Evolutionary conservation across 2,329 filamentous ascomycete genomes (phyloP), one percentile per base, ranked within the genome.

Genomic region (Helotiales sp.): DNA sequence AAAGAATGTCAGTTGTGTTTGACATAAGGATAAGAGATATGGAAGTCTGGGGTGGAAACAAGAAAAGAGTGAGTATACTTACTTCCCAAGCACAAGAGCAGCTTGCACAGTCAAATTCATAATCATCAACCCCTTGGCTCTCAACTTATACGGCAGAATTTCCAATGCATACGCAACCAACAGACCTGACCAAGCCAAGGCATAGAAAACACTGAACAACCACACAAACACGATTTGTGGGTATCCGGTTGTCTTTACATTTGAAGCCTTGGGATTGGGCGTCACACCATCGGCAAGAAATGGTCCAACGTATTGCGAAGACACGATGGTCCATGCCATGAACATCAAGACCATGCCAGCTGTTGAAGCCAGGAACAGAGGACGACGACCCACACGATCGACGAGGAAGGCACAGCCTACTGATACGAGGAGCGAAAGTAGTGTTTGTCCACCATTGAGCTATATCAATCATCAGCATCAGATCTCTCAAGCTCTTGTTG

Each of bases 51-150:
- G 15, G 38, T 8, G 22, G 15, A 13, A 19, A 13, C 6, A 10
- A 19, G 10, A 19, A 13, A 38, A 25, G 10, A 42, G n/a, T n/a
- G n/a, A n/a, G n/a, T n/a, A n/a, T n/a, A 80, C 81, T 64, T 75
- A 84, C 76, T 84, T 82, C 68, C 82, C 81, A 60, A 88, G 77
- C 51, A 84, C 82, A 34, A 88, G 74, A 30, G 84, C 77, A 47
- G 82, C 82, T 70, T 87, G 83, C 22, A 87, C 78, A 19, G 79
- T 81, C 51, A 87, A 79, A 70, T 87, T 87, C 81, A 87, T 84
- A 63, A 87, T 77, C 77, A 82, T 83, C 76, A 84, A 59, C 47
- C 68, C 70, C 63, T 70, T 71, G 12, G 70, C 69, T 60, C 69
- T 63, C 17, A 81, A 74, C 67, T 75, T 76, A 73, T 79, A 81